Percentiles rank a stretch among this genome's conserved stretches.
Evolutionary conservation across 1,139 yeast species (phyloP).

Genomic region (Geotrichum histeridarum): DNA sequence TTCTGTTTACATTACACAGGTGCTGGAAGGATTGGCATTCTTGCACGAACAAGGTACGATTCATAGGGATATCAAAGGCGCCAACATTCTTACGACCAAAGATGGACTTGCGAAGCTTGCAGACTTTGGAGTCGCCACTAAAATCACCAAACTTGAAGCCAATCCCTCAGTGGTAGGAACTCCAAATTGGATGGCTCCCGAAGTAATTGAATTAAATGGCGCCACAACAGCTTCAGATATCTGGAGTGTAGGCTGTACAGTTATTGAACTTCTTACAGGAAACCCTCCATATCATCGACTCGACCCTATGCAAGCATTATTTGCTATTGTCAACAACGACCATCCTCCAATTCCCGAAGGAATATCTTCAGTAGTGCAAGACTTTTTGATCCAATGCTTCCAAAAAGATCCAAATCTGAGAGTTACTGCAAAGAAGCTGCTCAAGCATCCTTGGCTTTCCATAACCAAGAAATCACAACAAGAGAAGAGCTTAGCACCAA

Average conservation of each 20-base stretch:
- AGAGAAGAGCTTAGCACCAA: constrained; percentile 13
- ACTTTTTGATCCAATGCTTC: constrained; percentile 70
- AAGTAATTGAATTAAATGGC: constrained; percentile 71
- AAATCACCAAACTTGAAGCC: constrained; percentile 26
- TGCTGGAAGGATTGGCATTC: constrained; percentile 64
- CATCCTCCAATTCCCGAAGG: constrained; percentile 71
- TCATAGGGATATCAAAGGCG: constrained; percentile 76
- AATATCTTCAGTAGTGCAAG: constrained; percentile 46
- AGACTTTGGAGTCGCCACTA: constrained; percentile 75
- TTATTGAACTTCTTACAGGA: constrained; percentile 79
- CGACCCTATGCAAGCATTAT: constrained; percentile 82
- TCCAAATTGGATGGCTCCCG: constrained; percentile 89
- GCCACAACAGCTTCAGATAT: constrained; percentile 72
- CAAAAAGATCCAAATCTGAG: constrained; percentile 67
- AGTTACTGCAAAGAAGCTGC: constrained; percentile 50
- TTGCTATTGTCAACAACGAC: constrained; percentile 84
- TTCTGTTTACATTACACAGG: constrained; percentile 59
- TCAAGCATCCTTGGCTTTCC: constrained; percentile 61
- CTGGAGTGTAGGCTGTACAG: constrained; percentile 91
- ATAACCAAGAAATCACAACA: constrained; percentile 10
- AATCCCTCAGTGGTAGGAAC: constrained; percentile 50
- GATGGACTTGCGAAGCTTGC: constrained; percentile 63
- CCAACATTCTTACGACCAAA: constrained; percentile 61
- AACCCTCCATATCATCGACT: constrained; percentile 82
- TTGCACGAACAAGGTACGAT: constrained; percentile 69